Percentiles rank a stretch among this genome's conserved stretches.
phyloP scores from a whole-genome alignment of 2,329 filamentous ascomycete species.

The Sporothrix inflata region DNA sequence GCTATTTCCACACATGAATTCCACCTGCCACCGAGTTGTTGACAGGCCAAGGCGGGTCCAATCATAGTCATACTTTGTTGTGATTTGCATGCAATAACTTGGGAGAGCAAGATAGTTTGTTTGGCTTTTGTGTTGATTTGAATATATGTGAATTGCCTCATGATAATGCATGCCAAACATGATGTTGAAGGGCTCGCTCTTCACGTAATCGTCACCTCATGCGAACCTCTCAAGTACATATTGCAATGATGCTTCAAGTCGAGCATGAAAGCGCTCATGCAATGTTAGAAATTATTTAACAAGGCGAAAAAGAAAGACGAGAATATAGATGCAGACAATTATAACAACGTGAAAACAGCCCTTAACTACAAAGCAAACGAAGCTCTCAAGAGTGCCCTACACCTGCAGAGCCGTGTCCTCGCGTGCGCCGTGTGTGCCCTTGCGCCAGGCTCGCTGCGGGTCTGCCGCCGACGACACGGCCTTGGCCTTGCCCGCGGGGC shows the following conservation, averaged over 20 bases:
- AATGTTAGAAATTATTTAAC: not conserved
- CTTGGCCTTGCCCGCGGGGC: slow-evolving; percentile 61
- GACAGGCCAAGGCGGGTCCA: not conserved
- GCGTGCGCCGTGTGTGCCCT: slow-evolving; percentile 59
- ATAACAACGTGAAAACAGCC: not conserved
- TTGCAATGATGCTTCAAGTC: too few relatives aligned
- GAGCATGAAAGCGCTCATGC: too few relatives aligned
- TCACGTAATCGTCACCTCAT: too few relatives aligned
- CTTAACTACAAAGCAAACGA: not conserved
- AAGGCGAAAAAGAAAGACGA: not conserved
- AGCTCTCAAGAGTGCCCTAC: not conserved
- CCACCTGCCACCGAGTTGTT: not conserved
- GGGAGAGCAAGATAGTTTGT: too few relatives aligned
- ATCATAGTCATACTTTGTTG: too few relatives aligned
- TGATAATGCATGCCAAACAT: too few relatives aligned
- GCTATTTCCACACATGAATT: not conserved
- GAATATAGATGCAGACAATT: not conserved
- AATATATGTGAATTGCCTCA: too few relatives aligned
- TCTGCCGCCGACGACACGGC: slow-evolving; percentile 56
- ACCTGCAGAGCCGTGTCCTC: slow-evolving; percentile 49
- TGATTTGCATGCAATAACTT: not conserved
- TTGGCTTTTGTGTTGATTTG: too few relatives aligned
- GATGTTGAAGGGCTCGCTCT: too few relatives aligned
- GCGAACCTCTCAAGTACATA: too few relatives aligned
- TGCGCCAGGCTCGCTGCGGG: slow-evolving; percentile 55